Evolutionary conservation across 1,139 yeast species (phyloP).

Genomic region (Geotrichum citri-aurantii): DNA sequence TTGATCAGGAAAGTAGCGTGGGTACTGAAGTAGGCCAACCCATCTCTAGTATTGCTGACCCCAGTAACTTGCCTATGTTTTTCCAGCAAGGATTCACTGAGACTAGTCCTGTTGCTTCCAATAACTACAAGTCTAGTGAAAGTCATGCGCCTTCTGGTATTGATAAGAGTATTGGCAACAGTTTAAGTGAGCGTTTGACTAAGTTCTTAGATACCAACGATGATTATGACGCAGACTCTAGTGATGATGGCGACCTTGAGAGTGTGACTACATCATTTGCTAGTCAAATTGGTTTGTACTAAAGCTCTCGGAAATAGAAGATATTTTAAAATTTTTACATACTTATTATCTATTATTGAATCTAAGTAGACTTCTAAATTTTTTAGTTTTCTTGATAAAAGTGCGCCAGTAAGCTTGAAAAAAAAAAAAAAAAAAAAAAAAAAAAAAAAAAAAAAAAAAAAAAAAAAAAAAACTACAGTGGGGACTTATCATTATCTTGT

Average conservation of each 20-base stretch:
- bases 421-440: no score
- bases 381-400: no score
- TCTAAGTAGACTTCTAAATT: no score
- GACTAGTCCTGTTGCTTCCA: background rate
- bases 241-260: slow-evolving; percentile 46
- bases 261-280: slow-evolving; percentile 47
- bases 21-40: slow-evolving; percentile 5
- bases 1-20: slow-evolving; percentile 2
- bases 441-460: no score
- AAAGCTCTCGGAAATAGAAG: background rate
- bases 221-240: slow-evolving; percentile 27
- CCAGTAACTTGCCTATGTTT: slow-evolving; percentile 20
- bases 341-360: no score
- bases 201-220: slow-evolving; percentile 31
- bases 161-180: slow-evolving; percentile 36
- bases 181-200: slow-evolving; percentile 43
- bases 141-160: background rate
- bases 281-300: slow-evolving; percentile 37
- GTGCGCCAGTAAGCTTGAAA: no score
- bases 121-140: slow-evolving; percentile 5
- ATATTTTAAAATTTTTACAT: background rate
- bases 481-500: no score
- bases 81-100: slow-evolving; percentile 21
- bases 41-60: slow-evolving; percentile 20
- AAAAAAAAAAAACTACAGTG: no score